phyloP scores from a whole-genome alignment of 352 stramenopile species.

The Pythium biforme region DNA sequence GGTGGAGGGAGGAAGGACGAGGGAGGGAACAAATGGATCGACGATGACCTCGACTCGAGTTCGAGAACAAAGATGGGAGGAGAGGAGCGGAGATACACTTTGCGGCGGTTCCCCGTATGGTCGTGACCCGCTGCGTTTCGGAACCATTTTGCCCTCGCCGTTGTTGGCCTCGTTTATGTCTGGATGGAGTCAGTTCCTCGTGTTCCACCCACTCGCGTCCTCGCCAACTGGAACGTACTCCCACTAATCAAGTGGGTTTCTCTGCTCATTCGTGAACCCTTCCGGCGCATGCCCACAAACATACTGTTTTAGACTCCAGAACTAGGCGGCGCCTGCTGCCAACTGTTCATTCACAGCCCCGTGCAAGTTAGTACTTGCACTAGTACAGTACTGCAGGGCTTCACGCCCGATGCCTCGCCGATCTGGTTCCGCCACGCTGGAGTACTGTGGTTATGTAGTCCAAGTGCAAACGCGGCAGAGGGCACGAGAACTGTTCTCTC shows the following conservation, averaged over 20 bases:
- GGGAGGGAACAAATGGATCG: not conserved
- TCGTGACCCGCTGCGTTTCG: not conserved
- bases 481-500: too few species aligned
- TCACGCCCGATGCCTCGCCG: too few species aligned
- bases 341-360: too few species aligned
- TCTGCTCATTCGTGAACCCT: not conserved
- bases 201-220: not conserved
- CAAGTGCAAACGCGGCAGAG: too few species aligned
- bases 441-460: too few species aligned
- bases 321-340: too few species aligned
- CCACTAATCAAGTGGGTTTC: not conserved
- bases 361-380: too few species aligned
- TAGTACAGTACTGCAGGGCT: too few species aligned
- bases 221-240: not conserved
- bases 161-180: conserved; percentile 2
- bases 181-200: not conserved
- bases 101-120: not conserved
- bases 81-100: conserved; percentile 1
- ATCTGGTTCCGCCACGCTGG: too few species aligned
- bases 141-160: not conserved
- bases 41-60: not conserved
- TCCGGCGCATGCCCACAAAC: too few species aligned
- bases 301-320: too few species aligned
- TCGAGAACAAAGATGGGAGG: conserved; percentile 17
- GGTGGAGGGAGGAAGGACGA: not conserved